phyloP scores from a whole-genome alignment of 192 early-diverging fungal genomes.

The Coemansia sp. region DNA sequence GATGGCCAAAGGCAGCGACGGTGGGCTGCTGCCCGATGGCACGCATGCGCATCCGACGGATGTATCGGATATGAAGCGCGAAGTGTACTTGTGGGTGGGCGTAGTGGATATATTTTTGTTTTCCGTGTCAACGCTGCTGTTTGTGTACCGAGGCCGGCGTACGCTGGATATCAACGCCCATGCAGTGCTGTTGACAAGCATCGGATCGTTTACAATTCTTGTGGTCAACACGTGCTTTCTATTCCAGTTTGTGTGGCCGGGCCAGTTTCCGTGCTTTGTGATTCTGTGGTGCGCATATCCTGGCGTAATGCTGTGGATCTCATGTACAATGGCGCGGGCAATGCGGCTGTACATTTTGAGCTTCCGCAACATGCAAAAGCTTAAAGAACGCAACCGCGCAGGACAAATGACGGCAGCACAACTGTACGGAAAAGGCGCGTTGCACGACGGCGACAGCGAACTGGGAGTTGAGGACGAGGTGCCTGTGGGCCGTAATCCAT shows the following conservation, averaged over 20 bases:
- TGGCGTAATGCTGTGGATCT: slow-evolving; percentile 56
- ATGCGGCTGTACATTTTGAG: slow-evolving; percentile 53
- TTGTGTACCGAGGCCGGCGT: slow-evolving; percentile 51
- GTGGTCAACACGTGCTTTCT: slow-evolving; percentile 54
- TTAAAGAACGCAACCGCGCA: slow-evolving; percentile 51
- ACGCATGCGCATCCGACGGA: slow-evolving; percentile 27
- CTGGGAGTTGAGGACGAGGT: neutral
- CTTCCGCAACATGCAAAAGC: slow-evolving; percentile 51
- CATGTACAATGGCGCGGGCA: slow-evolving; percentile 52
- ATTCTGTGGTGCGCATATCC: slow-evolving; percentile 54
- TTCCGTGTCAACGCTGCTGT: slow-evolving; percentile 37
- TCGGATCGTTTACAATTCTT: slow-evolving; percentile 48
- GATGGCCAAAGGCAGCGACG: slow-evolving; percentile 5
- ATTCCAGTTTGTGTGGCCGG: slow-evolving; percentile 56
- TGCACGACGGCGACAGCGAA: slow-evolving; percentile 29
- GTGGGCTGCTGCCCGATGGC: slow-evolving; percentile 37
- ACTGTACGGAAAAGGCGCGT: slow-evolving; percentile 45
- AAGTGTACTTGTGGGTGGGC: slow-evolving; percentile 51
- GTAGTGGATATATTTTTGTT: slow-evolving; percentile 49
- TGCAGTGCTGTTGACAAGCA: slow-evolving; percentile 50
- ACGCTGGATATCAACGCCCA: slow-evolving; percentile 48
- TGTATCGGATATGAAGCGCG: slow-evolving; percentile 18
- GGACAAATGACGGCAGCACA: slow-evolving; percentile 55
- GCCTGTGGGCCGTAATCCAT: neutral
- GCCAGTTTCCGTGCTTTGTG: slow-evolving; percentile 53